Evolutionary conservation across 2,329 filamentous ascomycete species (phyloP), one percentile per base, ranked within the genome.

Genomic region (Apiospora kogelbergensis): DNA sequence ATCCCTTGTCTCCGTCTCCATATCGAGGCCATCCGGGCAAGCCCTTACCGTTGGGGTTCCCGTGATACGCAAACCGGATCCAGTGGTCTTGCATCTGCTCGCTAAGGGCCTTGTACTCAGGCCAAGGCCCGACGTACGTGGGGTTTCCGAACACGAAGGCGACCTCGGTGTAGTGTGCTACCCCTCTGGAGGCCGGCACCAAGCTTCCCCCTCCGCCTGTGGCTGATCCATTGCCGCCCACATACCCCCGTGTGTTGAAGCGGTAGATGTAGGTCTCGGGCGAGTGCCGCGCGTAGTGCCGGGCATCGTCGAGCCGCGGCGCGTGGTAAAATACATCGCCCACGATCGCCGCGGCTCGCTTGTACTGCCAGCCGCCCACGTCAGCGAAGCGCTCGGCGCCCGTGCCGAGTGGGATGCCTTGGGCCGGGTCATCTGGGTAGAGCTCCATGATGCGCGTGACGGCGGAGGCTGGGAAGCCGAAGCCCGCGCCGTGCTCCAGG

Each of bases 241-340:
- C 74, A 6, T 71, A 72, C 1, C 72, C 73, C 63, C 75, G 72
- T 2, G 83, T 83, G 68, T 85, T 80, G 71, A 85, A 85, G 45
- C 81, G 79, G 77, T 85, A 86, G 66, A 84, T 86, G 80, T 89
- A 91, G 7, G 86, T 86, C 22, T 84, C 80, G 1, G 87, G 74
- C 20, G 80, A 79, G 45, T 81, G 77, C 10, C 78, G 78, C 15
- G 86, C 80, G 84, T 86, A 89, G 1, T 80, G 80, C 73, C 88
- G 80, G 68, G 84, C 86, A 2, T 85, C 82, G 40, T 83, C 80
- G 3, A 89, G 83, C 6, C 88, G 83, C 40, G 84, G 83, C 3
- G 84, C 85, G 69, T 88, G 86, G 79, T 90, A 86, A 65, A 80
- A 75, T 6, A 80, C 79, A 77, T 91, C 89, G 40, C 89, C 89